Percentiles rank a stretch among this genome's conserved stretches.
Evolutionary conservation across 2,329 filamentous ascomycete species (phyloP).

Genomic region (Colletotrichum sp.): DNA sequence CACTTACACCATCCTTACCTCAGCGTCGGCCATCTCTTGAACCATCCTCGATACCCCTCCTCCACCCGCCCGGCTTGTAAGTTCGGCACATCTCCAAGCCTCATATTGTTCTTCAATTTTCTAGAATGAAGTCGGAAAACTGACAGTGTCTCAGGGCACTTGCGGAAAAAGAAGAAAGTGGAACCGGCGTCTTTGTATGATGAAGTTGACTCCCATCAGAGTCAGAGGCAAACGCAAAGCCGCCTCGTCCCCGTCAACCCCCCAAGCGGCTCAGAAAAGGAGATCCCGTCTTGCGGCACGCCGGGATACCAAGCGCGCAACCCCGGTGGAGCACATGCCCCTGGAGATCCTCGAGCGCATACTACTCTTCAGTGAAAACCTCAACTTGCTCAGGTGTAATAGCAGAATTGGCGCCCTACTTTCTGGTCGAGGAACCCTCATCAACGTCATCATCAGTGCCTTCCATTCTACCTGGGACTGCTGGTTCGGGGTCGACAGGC

Average conservation of each 20-base stretch:
- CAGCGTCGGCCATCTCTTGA: not conserved
- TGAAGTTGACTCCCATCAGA: constrained; percentile 55
- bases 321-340: constrained; percentile 44
- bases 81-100: not conserved
- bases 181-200: constrained; percentile 24
- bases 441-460: constrained; percentile 40
- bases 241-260: not conserved
- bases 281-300: not conserved
- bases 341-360: constrained; percentile 60
- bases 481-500: constrained; percentile 34
- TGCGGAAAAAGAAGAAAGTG: not conserved
- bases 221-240: constrained; percentile 49
- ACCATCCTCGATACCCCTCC: not conserved
- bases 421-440: constrained; percentile 42
- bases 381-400: constrained; percentile 44
- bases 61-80: not conserved
- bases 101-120: not conserved
- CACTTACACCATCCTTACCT: constrained; percentile 15
- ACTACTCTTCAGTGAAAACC: constrained; percentile 53
- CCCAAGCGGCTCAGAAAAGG: not conserved
- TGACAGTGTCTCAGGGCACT: not conserved
- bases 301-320: not conserved
- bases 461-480: constrained; percentile 44
- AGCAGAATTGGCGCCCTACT: constrained; percentile 49
- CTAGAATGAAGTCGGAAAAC: not conserved